Conservation (phyloP, 768 basidiomycete species). For the Boletus eberwhitei region DNA sequence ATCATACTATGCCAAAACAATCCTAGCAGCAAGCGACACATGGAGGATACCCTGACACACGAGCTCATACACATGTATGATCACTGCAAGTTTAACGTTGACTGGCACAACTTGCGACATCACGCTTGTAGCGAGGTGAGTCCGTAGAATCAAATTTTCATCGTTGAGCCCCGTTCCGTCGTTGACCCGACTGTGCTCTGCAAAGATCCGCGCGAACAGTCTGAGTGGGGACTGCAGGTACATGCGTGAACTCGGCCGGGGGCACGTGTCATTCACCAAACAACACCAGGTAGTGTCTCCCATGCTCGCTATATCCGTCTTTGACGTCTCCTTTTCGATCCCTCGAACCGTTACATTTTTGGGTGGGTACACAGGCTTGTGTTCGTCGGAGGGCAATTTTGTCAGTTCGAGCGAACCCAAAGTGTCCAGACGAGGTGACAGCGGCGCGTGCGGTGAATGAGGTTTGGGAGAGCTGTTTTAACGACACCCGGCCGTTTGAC, state of each 20-base stretch:
- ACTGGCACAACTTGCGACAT: constrained; percentile 87
- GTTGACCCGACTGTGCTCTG: not conserved
- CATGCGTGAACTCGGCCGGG: constrained; percentile 75
- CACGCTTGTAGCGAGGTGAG: constrained; percentile 96
- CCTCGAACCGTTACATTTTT: not conserved
- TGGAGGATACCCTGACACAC: constrained; percentile 92
- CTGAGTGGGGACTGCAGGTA: constrained; percentile 91
- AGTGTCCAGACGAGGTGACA: constrained; percentile 68
- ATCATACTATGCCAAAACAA: constrained; percentile 84
- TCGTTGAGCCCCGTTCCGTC: not conserved
- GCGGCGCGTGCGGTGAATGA: constrained; percentile 93
- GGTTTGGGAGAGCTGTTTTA: constrained; percentile 96
- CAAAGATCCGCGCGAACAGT: constrained; percentile 91
- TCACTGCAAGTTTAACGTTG: constrained; percentile 89
- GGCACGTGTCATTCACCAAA: constrained; percentile 79
- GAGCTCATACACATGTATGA: constrained; percentile 96
- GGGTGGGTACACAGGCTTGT: constrained; percentile 57
- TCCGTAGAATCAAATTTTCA: constrained; percentile 1
- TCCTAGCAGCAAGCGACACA: constrained; percentile 76
- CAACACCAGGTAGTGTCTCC: constrained; percentile 79
- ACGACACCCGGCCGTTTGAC: constrained; percentile 94
- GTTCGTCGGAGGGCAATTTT: constrained; percentile 83
- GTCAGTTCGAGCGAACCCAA: constrained; percentile 78
- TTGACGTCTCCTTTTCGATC: constrained; percentile 5
- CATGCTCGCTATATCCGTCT: constrained; percentile 7